Evolutionary conservation across 768 basidiomycete species (phyloP).

Genomic region (Hericium rajendrae): DNA sequence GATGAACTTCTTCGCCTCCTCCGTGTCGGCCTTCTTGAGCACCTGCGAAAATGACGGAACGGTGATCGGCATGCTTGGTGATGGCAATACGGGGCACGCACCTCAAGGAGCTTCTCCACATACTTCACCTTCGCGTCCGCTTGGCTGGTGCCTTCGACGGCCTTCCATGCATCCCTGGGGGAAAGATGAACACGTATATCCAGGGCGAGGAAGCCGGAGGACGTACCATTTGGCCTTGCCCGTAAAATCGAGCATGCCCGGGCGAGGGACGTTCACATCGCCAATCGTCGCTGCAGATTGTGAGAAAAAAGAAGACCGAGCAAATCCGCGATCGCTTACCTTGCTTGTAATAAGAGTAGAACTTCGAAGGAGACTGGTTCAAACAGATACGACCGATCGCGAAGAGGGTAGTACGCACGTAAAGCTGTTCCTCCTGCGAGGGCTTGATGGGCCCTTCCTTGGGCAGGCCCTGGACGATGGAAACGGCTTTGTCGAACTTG

Average conservation of each 20-base stretch:
- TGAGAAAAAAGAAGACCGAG: slow-evolving; percentile 5
- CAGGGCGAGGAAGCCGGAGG: not conserved
- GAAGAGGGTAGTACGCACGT: slow-evolving; percentile 39
- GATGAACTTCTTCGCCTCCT: slow-evolving; percentile 45
- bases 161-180: slow-evolving; percentile 79
- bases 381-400: slow-evolving; percentile 4
- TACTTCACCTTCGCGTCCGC: slow-evolving; percentile 70
- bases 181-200: not conserved
- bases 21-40: slow-evolving; percentile 41
- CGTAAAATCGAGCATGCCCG: slow-evolving; percentile 75
- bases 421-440: slow-evolving; percentile 62
- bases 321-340: slow-evolving; percentile 33
- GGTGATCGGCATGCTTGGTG: not conserved
- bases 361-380: slow-evolving; percentile 36
- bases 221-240: slow-evolving; percentile 87
- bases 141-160: slow-evolving; percentile 57
- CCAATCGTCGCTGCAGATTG: slow-evolving; percentile 55
- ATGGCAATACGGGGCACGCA: slow-evolving; percentile 23
- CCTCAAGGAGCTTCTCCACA: slow-evolving; percentile 64
- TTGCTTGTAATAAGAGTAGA: slow-evolving; percentile 94
- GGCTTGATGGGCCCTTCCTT: slow-evolving; percentile 78
- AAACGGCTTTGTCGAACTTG: slow-evolving; percentile 69
- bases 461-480: slow-evolving; percentile 58
- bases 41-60: slow-evolving; percentile 31
- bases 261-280: slow-evolving; percentile 52